phyloP scores from a whole-genome alignment of 768 basidiomycete species.

The Floccularia luteovirens region DNA sequence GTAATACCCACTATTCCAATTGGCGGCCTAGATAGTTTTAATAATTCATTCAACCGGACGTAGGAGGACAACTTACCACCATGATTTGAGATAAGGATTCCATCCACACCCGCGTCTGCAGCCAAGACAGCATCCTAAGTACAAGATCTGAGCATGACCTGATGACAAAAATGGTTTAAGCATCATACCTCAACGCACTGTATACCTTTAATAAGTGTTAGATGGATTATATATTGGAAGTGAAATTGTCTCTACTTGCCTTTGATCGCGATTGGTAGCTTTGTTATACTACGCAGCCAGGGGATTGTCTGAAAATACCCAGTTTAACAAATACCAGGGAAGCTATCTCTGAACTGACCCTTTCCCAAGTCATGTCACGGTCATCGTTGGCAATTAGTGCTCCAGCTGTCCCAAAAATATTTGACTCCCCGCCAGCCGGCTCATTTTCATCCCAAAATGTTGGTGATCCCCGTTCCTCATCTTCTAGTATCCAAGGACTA shows the following conservation, averaged over 20 bases:
- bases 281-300: conserved; percentile 66
- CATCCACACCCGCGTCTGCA: conserved; percentile 76
- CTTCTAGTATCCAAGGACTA: conserved; percentile 51
- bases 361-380: conserved; percentile 72
- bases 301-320: conserved; percentile 51
- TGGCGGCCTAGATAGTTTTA: conserved; percentile 49
- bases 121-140: conserved; percentile 80
- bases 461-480: conserved; percentile 35
- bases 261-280: conserved; percentile 69
- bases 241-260: conserved; percentile 25
- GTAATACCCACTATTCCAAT: conserved; percentile 58
- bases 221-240: neutral
- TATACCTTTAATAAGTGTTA: conserved; percentile 35
- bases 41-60: conserved; percentile 2
- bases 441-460: conserved; percentile 24
- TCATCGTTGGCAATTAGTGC: conserved; percentile 61
- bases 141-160: conserved; percentile 1
- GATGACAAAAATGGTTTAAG: neutral
- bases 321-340: neutral
- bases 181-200: conserved; percentile 61
- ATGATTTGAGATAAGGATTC: conserved; percentile 87
- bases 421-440: conserved; percentile 21
- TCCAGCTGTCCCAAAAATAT: conserved; percentile 58
- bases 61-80: conserved; percentile 48
- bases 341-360: conserved; percentile 23